phyloP scores from a whole-genome alignment of 371 early-diverging fungal genomes.

The Mucor lusitanicus region DNA sequence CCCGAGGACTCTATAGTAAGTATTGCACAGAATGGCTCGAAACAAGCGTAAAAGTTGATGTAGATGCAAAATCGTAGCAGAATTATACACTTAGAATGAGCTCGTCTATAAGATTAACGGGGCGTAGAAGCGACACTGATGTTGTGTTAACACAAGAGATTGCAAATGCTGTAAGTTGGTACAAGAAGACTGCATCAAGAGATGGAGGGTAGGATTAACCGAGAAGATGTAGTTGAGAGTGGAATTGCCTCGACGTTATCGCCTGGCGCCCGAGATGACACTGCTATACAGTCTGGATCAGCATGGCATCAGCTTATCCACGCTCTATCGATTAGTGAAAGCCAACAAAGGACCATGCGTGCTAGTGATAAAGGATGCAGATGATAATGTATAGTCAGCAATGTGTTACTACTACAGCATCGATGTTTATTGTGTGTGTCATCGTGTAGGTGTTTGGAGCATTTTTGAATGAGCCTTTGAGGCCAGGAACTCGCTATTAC shows the following conservation, averaged over 20 bases:
- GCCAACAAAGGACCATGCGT: conserved; percentile 68
- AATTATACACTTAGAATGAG: background rate
- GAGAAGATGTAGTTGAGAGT: conserved; percentile 27
- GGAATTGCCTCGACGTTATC: conserved; percentile 61
- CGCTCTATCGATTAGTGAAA: conserved; percentile 69
- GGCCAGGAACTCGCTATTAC: conserved; percentile 71
- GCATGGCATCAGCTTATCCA: conserved; percentile 87
- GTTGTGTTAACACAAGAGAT: conserved; percentile 49
- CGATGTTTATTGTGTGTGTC: background rate
- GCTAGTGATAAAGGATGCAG: conserved; percentile 70
- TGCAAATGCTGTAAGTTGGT: conserved; percentile 45
- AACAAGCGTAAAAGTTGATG: background rate
- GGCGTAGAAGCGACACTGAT: conserved; percentile 51
- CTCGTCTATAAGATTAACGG: conserved; percentile 33
- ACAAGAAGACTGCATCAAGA: background rate
- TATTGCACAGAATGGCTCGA: background rate
- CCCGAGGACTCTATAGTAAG: background rate
- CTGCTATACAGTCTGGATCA: conserved; percentile 89
- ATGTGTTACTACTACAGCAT: background rate
- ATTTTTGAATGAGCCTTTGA: conserved; percentile 76
- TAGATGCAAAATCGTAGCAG: background rate
- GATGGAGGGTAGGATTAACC: background rate
- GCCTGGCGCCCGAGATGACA: conserved; percentile 70
- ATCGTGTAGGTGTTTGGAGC: conserved; percentile 83
- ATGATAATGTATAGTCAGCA: conserved; percentile 43